Base-by-base conservation (phyloP, 768 basidiomycete species). In the Boletus vermiculosoides region DNA sequence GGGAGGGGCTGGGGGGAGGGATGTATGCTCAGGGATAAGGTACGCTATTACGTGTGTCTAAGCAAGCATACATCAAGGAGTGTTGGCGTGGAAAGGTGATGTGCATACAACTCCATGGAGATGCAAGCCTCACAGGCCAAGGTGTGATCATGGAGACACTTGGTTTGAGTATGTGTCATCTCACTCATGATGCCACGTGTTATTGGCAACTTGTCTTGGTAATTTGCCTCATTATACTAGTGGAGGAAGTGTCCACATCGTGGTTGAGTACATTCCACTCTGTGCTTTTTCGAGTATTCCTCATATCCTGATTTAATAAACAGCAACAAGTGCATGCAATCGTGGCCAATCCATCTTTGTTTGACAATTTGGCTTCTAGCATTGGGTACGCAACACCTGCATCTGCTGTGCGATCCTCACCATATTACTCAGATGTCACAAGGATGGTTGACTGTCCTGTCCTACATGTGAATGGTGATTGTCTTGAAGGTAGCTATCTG, bases 211-310 rank as follows among this genome's bases (percentile, higher is more conserved):
- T 51, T 28, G 1, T 50, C 36, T 44, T 90, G 89, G 89, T 64
- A 90, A 92, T 65, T 75, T 97, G 31, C 94, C 94, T 2, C 94
- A 95, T 71, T 96, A 86, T 65, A 94, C 91, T 0, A 91, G 87
- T 59, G 94, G 94, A 1, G 94, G 94, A 34, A 92, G 88, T 45
- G 83, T 95, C 3, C 92, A 95, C 72, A 73, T 97, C 47, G 92
- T 97, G 11, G 92, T 95, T 23, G 93, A 95, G 90, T 92, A 70
- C 65, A 87, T 78, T 28, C 25, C 48, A 22, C 16, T 36, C 23
- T 41, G 8, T 0, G 34, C 5, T 25, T 25, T 25, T 25, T 25
- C 25, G 25, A 25, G 25, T 25, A 25, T 5, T 5, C 5, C 25
- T 25, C 25, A 25, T 25, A 25, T 25, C 25, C 25, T 25, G 25